A percentile compares a stretch with the other conserved stretches of the same genome.
These are phyloP conservation scores for Dactylellina cionopaga DNA, from an alignment of 2,329 filamentous ascomycete species.

Conservation along the genomic window DNA sequence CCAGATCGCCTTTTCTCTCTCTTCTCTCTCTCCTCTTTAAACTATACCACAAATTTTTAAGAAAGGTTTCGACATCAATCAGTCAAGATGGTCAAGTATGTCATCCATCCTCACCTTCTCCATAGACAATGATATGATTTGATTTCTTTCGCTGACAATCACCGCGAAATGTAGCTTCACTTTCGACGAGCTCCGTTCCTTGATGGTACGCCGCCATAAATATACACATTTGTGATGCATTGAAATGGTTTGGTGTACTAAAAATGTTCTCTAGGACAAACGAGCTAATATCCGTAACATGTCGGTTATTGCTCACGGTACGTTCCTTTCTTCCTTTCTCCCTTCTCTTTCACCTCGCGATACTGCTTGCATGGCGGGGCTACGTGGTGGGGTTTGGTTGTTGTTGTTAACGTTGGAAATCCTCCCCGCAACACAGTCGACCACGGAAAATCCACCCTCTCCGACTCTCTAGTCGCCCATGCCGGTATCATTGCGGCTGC, in stretches of 20 bases:
- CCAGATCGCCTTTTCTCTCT: slow-evolving; percentile 16
- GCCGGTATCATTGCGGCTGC: slow-evolving; percentile 99
- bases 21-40: slow-evolving; percentile 54
- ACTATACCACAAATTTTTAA: slow-evolving; percentile 44
- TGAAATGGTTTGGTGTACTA: slow-evolving; percentile 8
- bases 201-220: slow-evolving; percentile 68
- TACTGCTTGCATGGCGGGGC: slow-evolving; percentile 36
- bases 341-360: slow-evolving; percentile 4
- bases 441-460: slow-evolving; percentile 99
- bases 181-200: slow-evolving; percentile 85
- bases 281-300: slow-evolving; percentile 82
- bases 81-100: slow-evolving; percentile 99
- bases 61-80: slow-evolving; percentile 67
- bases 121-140: too few species aligned
- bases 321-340: slow-evolving; percentile 57
- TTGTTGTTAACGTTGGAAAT: slow-evolving; percentile 28
- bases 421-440: slow-evolving; percentile 71
- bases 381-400: slow-evolving; percentile 25
- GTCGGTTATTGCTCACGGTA: slow-evolving; percentile 99
- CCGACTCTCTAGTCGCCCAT: slow-evolving; percentile 98
- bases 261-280: slow-evolving; percentile 54
- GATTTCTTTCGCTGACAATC: slow-evolving; percentile 24
- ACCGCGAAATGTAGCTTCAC: slow-evolving; percentile 78
- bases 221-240: slow-evolving; percentile 5
- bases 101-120: slow-evolving; percentile 59